These are phyloP conservation scores for Sclerotinia borealis DNA, from an alignment of 2,329 filamentous ascomycete genomes.

Conservation along the genomic window DNA sequence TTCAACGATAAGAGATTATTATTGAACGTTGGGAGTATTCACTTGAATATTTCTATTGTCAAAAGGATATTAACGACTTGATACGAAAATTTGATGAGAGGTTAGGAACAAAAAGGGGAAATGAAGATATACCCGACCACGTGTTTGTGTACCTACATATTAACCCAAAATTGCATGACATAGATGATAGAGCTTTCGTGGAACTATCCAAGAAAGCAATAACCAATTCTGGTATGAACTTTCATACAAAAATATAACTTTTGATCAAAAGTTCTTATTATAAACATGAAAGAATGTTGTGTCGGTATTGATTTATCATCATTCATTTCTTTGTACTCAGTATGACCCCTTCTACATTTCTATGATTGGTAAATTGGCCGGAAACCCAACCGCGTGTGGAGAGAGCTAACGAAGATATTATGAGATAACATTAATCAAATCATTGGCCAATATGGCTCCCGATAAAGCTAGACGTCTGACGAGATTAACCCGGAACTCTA, in stretches of 20 bases:
- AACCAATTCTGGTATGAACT: neutral
- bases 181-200: neutral
- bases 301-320: neutral
- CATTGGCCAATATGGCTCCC: neutral
- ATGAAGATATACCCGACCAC: constrained; percentile 12
- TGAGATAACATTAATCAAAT: neutral
- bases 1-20: constrained; percentile 23
- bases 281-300: neutral
- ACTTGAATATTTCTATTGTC: neutral
- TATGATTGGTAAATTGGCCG: constrained; percentile 21
- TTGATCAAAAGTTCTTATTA: neutral
- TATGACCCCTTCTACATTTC: neutral
- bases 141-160: neutral
- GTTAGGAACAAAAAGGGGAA: constrained; percentile 3
- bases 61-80: no score
- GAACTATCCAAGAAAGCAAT: neutral
- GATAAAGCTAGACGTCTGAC: neutral
- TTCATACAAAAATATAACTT: neutral
- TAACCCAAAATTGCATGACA: neutral
- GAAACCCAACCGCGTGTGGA: constrained; percentile 16
- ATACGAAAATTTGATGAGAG: neutral
- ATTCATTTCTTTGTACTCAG: constrained; percentile 9
- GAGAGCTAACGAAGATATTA: neutral
- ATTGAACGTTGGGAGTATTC: neutral
- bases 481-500: constrained; percentile 1